Evolutionary conservation across 257 asterid species (phyloP), one percentile per base, ranked within the genome.

Genomic region (Salvia miltiorrhiza): DNA sequence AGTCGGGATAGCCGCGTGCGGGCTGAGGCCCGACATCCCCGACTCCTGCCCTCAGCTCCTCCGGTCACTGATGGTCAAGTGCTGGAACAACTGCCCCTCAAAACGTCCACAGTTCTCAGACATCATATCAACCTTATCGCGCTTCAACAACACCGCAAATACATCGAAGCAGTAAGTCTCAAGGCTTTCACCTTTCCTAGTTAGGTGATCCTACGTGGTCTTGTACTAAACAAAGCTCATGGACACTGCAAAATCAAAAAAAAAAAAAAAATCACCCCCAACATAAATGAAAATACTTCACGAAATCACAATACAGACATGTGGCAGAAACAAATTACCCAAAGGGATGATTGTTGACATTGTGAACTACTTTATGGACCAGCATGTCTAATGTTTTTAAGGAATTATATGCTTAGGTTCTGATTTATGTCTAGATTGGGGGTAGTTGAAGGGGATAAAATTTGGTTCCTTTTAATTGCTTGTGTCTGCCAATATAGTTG

Each of bases 1-100:
- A 20, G 99, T 94, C 3, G 97, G 99, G 60, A 94, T 94, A 74
- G 97, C 99, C 58, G 99, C 99, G 0, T 94, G 99, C 78, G 97
- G 97, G 58, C 96, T 94, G 32, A 81, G 99, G 70, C 99, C 99
- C 21, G 97, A 89, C 23, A 89, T 94, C 44, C 97, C 99, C 1
- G 88, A 87, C 58, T 79, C 81, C 68, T 94, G 99, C 78, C 96
- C 97, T 23, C 93, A 82, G 54, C 75, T 86, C 54, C 88, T 94
- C 3, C 79, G 83, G 26, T 80, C 83, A 11, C 76, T 94, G 63
- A 91, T 94, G 97, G 78, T 76, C 23, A 91, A 86, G 63, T 91
- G 99, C 81, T 94, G 99, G 99, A 86, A 94, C 83, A 87, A 76
- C 54, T 69, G 58, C 80, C 99, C 99, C 47, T 83, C 95, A 16